Percentiles rank a stretch among this genome's conserved stretches.
phyloP scores from a whole-genome alignment of 1,284 basidiomycete species.

The Polyporus tsugae region DNA sequence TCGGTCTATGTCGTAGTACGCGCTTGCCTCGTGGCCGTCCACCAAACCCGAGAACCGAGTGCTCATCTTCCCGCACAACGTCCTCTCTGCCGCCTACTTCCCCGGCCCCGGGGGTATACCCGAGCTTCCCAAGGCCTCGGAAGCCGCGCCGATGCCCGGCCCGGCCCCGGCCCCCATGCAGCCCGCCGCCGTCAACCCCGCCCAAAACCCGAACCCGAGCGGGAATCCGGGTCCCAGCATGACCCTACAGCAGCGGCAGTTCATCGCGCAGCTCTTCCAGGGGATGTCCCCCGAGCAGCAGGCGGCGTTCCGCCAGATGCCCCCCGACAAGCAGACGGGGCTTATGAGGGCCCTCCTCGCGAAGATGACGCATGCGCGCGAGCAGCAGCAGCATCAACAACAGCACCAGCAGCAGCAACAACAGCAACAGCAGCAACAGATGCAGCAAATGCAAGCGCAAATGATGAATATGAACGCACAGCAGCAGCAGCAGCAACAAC shows the following conservation, averaged over 20 bases:
- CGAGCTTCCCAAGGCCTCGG: slow-evolving; percentile 48
- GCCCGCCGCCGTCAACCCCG: neutral
- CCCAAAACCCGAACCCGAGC: neutral
- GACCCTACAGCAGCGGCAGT: slow-evolving; percentile 10
- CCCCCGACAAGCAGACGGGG: neutral
- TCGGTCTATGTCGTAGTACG: slow-evolving; percentile 53
- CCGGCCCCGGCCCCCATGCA: neutral
- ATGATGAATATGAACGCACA: slow-evolving; percentile 6
- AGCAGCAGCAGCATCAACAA: slow-evolving; percentile 28
- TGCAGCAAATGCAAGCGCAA: slow-evolving; percentile 31
- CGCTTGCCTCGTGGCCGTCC: slow-evolving; percentile 58
- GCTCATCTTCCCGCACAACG: slow-evolving; percentile 55
- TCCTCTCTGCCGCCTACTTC: slow-evolving; percentile 61
- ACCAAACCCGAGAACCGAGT: slow-evolving; percentile 53
- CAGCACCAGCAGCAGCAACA: slow-evolving; percentile 32
- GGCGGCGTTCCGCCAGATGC: slow-evolving; percentile 2
- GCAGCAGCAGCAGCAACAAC: slow-evolving; percentile 8
- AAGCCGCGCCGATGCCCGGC: neutral
- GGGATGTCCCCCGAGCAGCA: slow-evolving; percentile 14
- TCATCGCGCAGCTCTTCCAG: slow-evolving; percentile 4
- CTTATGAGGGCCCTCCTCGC: slow-evolving; percentile 5
- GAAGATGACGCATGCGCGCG: neutral
- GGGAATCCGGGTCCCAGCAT: neutral
- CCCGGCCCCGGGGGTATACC: slow-evolving; percentile 66
- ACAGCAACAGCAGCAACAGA: slow-evolving; percentile 41